Base-by-base conservation (phyloP, 768 basidiomycete genomes). In the Phlegmacium glaucopus region DNA sequence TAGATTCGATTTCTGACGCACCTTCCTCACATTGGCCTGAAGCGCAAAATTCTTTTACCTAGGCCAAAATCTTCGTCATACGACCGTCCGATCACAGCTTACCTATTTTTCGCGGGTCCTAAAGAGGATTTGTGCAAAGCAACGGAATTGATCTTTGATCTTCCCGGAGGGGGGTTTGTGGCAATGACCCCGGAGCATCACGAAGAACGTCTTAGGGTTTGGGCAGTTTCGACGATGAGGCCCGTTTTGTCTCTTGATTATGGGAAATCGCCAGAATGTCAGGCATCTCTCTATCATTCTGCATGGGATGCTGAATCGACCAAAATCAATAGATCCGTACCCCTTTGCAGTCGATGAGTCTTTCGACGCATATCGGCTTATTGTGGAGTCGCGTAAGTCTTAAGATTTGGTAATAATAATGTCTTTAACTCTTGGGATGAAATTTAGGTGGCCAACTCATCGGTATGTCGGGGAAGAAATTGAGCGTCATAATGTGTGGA, bases 171-270 rank as follows among this genome's bases (percentile, higher is more conserved):
- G 6, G 96, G 96, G 0, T 99, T 97, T 64, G 85, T 98, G 42
- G 89, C 92, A 17, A 96, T 98, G 94, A 80, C 78, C 5, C 96
- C 96, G 2, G 87, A 91, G 58, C 94, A 97, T 65, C 96, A 99
- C 55, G 95, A 96, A 67, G 95, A 98, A 62, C 79, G 96, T 11
- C 73, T 97, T 47, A 75, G 90, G 44, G 75, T 77, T 56, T 98
- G 96, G 95, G 88, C 94, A 4, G 69, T 80, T 27, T 75, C 73
- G 40, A 91, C 90, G 0, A 78, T 85, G 10, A 84, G 82, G 59
- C 88, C 90, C 11, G 79, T 97, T 3, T 69, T 98, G 32, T 77
- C 90, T 9, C 78, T 98, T 39, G 92, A 98, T 52, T 98, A 98
- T 64, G 92, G 94, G 28, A 99, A 98, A 68, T 90, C 94, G 17